These are phyloP conservation scores for Diversispora eburnea DNA, from an alignment of 192 early-diverging fungal genomes.

Conservation along the genomic window DNA sequence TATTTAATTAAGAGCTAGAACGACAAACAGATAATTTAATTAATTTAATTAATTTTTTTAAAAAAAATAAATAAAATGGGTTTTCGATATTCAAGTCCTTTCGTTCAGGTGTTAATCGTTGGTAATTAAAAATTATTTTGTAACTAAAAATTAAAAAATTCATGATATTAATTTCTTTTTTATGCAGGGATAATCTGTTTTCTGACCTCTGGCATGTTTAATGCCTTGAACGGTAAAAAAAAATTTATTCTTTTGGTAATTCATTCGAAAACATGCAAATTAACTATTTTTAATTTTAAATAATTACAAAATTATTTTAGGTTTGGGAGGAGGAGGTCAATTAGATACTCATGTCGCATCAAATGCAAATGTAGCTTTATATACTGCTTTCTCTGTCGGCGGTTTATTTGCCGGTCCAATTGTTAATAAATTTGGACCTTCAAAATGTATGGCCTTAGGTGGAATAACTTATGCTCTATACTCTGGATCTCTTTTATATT, in stretches of 20 bases:
- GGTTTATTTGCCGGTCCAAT: slow-evolving; percentile 71
- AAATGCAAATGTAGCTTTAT: slow-evolving; percentile 76
- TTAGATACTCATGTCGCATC: slow-evolving; percentile 55
- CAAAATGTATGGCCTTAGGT: slow-evolving; percentile 63
- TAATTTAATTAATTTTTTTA: too few species aligned
- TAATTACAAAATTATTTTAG: slow-evolving; percentile 39
- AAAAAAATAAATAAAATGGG: too few species aligned
- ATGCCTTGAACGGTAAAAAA: slow-evolving; percentile 21
- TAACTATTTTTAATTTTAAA: not conserved
- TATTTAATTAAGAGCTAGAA: too few species aligned
- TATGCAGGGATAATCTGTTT: slow-evolving; percentile 1
- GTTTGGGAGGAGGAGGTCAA: slow-evolving; percentile 67
- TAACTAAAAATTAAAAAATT: not conserved
- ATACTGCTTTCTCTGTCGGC: slow-evolving; percentile 74
- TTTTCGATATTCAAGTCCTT: slow-evolving; percentile 19
- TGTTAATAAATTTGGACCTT: slow-evolving; percentile 76
- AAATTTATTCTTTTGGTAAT: not conserved
- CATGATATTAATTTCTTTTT: not conserved
- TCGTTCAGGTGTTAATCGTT: slow-evolving; percentile 17
- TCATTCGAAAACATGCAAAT: too few species aligned
- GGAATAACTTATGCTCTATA: slow-evolving; percentile 73
- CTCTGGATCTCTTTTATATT: slow-evolving; percentile 69
- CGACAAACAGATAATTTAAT: too few species aligned
- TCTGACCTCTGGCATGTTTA: slow-evolving; percentile 22
- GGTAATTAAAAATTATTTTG: slow-evolving; percentile 2